Base-by-base conservation (phyloP, 108 stramenopile genomes). In the Fragilaria crotonensis region DNA sequence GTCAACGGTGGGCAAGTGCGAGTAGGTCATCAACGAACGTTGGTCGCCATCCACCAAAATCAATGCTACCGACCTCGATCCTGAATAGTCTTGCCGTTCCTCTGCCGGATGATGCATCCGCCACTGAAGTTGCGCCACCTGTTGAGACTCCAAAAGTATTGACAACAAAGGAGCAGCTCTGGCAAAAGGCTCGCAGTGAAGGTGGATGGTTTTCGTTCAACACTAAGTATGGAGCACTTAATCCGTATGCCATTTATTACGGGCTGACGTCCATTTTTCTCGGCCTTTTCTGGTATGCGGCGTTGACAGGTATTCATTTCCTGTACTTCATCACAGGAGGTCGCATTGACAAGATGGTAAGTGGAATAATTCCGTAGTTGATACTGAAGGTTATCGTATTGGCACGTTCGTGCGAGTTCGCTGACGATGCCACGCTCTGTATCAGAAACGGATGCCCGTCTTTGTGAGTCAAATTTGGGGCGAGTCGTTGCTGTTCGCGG, bases 391-490 rank as follows among this genome's bases (percentile, higher is more conserved):
- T 31, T 55, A 23, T 31, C 4, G 5, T 22, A 7, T 22, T 14
- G 27, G 33, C 44, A 14, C 44, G n/a, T 33, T 47, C 7, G 46
- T 55, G 21, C 25, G 26, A 30, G 26, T 29, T 31, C 29, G 7
- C 25, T 30, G 30, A 31, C 33, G 23, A 31, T 3, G 22, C 33
- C 46, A 21, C 23, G 50, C n/a, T 51, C n/a, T 51, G n/a, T 45
- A 23, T 18, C 47, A 63, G 52, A 58, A 80, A 50, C 60, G 72
- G 46, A 54, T 94, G 30, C 84, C 89, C 0, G 69, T 87, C 0
- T 79, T 84, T 52, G 57, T 86, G 30, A 73, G 77, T 30, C 92
- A 94, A 60, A 67, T 88, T 20, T 94, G 92, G 92, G 92, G 92
- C 0, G 67, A 70, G 25, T 30, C 67, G 19, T 67, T 94, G 33